Evolutionary conservation across 306 rosid genomes (phyloP), one percentile per base, ranked within the genome.

Genomic region (Quercus rubra): DNA sequence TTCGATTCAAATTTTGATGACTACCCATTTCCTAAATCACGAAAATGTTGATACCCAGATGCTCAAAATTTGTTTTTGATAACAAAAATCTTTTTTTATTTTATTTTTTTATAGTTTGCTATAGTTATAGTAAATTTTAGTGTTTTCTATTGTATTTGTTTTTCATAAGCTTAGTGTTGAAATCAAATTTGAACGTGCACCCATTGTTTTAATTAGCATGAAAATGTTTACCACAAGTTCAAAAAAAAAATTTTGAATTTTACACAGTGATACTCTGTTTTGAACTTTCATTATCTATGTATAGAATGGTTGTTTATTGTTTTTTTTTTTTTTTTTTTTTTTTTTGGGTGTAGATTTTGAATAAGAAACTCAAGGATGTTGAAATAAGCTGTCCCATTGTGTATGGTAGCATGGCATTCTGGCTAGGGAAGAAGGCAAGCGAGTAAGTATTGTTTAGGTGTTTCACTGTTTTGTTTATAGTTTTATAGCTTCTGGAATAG

Each of bases 391-490:
- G 89, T 82, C 97, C 97, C 74, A 92, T 90, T 77, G 96, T 87
- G 77, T 92, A 88, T 76, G 97, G 96, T 54, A 92, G 91, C 86
- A 78, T 85, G 55, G 87, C 97, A 83, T 90, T 92, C 87, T 90
- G 96, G 96, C 97, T 92, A 75, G 93, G 97, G 71, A 90, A 90
- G 83, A 92, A 92, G 87, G 97, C 97, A 62, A 90, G 88, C 80
- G 93, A 92, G 95, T 92, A 86, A 87, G 94, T 90, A 70, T 70
- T 77, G 77, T 78, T 71, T 57, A 19, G 41, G 21, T 57, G 70
- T 78, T 59, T 74, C 76, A 38, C 49, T 68, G 67, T 67, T 76
- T 69, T 76, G 28, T 80, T 54, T 57, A 62, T 55, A 38, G 74
- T 55, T 83, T 79, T 13, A 75, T 74, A 14, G 17, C 67, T 89